Evolutionary conservation across 2,329 filamentous ascomycete species (phyloP), one percentile per base, ranked within the genome.

Genomic region (Incumbomyces delicatus): DNA sequence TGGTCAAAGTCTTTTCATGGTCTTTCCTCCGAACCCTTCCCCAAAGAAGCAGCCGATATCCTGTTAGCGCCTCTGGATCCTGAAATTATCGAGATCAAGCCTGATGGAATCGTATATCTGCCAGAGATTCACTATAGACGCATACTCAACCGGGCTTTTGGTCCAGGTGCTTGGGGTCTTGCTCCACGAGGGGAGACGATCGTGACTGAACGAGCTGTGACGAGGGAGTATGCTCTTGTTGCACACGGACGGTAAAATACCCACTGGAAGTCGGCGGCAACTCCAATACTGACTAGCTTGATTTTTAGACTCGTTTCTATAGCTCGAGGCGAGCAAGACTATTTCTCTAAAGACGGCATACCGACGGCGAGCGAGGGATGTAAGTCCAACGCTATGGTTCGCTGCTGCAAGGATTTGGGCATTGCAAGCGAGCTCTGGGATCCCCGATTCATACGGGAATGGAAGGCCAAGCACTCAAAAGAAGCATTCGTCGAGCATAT

Each of bases 41-140:
- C 80, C 2, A 69, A 78, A 38, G 82, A 88, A 65, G 77, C 83
- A 44, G 75, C 78, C 8, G 74, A 79, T 13, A 74, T 86, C 16
- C 74, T 95, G 39, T 76, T 85, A 52, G 72, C 77, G 47, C 80
- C 81, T 1, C 63, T 94, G 11, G 69, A 79, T 45, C 68, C 76
- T 0, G 75, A 81, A 40, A 90, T 96, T 66, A 81, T 98, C 46
- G 92, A 98, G 71, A 84, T 98, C 62, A 98, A 98, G 72, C 90
- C 92, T 29, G 92, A 98, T 69, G 92, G 92, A 30, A 90, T 98
- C 57, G 73, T 96, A 50, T 98, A 96, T 64, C 73, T 98, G 49
- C 92, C 92, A 11, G 92, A 98, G 74, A 96, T 98, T 73, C 95
- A 96, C 70, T 98, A 98, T 69, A 74, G 92, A 37, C 74, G 90